Evolutionary conservation across 306 rosid species (phyloP).

Genomic region (Aeschynomene evenia): DNA sequence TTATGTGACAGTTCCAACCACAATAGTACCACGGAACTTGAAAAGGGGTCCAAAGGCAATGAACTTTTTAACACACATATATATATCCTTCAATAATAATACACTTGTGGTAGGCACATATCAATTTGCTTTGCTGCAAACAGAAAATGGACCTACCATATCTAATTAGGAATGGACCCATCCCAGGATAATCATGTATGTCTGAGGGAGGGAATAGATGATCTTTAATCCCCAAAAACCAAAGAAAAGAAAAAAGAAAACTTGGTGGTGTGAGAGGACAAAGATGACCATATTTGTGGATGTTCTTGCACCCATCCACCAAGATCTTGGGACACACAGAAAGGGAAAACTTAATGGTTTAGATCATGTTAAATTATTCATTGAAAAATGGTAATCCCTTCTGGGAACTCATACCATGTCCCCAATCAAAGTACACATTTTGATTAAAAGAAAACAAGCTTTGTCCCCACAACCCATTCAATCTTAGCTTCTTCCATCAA

Average conservation of each 20-base stretch:
- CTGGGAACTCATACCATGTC: slow-evolving; percentile 43
- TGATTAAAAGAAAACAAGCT: slow-evolving; percentile 37
- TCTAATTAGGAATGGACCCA: slow-evolving; percentile 44
- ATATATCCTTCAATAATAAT: slow-evolving; percentile 41
- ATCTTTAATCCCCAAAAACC: too few relatives aligned
- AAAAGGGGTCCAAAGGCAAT: slow-evolving; percentile 30
- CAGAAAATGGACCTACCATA: slow-evolving; percentile 43
- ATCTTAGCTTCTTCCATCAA: slow-evolving; percentile 37
- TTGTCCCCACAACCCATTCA: slow-evolving; percentile 50
- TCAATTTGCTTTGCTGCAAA: slow-evolving; percentile 32
- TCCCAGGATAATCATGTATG: slow-evolving; percentile 3
- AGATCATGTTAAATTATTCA: slow-evolving; percentile 27
- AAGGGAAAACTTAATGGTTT: slow-evolving; percentile 27
- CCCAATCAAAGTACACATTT: slow-evolving; percentile 42
- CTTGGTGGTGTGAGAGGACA: slow-evolving; percentile 1
- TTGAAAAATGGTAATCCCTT: slow-evolving; percentile 37
- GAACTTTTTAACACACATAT: slow-evolving; percentile 30
- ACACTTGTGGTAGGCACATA: slow-evolving; percentile 17
- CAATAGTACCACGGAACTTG: slow-evolving; percentile 40
- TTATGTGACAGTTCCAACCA: background rate
- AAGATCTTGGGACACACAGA: slow-evolving; percentile 26
- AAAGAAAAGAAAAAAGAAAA: background rate
- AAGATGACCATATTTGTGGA: slow-evolving; percentile 29
- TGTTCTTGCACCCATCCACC: slow-evolving; percentile 27
- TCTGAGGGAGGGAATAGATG: background rate